A percentile compares a stretch with the other conserved stretches of the same genome.
Evolutionary conservation across 176 grass and related monocot species (phyloP).

Genomic region (Themeda triandra): DNA sequence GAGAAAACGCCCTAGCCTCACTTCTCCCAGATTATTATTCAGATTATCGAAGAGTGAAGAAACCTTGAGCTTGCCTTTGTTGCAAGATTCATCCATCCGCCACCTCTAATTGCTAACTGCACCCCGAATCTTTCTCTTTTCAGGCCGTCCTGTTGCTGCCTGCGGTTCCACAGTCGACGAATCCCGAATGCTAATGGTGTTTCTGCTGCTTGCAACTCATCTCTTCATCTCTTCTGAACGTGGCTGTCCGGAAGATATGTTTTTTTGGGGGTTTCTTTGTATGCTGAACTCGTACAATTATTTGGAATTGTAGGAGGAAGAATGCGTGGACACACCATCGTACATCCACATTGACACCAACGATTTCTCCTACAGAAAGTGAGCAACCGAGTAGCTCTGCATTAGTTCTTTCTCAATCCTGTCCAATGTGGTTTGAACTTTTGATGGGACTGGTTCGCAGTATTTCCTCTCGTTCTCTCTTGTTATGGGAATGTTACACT

Average conservation of each 20-base stretch:
- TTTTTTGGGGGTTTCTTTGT: not conserved
- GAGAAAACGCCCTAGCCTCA: not conserved
- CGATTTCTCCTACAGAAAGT: slow-evolving; percentile 81
- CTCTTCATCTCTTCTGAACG: not conserved
- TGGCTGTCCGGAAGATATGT: not conserved
- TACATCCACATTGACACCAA: slow-evolving; percentile 87
- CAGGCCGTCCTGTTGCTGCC: not conserved
- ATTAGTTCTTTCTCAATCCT: not conserved
- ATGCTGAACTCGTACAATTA: not conserved
- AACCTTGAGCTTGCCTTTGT: not conserved
- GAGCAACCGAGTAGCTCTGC: slow-evolving; percentile 39
- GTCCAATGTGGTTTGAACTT: not conserved
- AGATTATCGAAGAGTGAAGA: not conserved
- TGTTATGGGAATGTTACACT: not conserved
- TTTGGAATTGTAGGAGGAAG: slow-evolving; percentile 42
- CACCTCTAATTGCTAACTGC: not conserved
- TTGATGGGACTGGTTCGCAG: not conserved
- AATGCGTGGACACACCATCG: slow-evolving; percentile 28
- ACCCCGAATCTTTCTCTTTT: not conserved
- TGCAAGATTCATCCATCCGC: not conserved
- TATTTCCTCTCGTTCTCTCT: not conserved
- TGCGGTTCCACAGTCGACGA: not conserved
- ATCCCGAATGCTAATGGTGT: slow-evolving; percentile 21
- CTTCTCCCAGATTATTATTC: not conserved
- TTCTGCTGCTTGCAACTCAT: not conserved